Evolutionary conservation across 345 rosid species (phyloP), one percentile per base, ranked within the genome.

Genomic region (Bruguiera parviflora): DNA sequence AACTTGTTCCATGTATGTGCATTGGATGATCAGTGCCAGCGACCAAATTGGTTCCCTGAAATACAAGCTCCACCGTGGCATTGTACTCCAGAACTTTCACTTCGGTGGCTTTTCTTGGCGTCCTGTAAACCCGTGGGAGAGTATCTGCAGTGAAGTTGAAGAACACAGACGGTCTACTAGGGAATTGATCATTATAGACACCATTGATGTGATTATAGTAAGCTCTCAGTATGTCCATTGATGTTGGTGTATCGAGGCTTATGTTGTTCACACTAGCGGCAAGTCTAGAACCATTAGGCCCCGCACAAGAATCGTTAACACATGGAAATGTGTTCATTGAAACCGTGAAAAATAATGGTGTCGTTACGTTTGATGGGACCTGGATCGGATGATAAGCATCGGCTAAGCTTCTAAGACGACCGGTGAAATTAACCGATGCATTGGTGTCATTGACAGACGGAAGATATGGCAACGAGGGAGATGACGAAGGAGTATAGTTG

Each of bases 61-160:
- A 58, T 21, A 77, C 66, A 10, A 81, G 62, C 75, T 81, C 84
- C 33, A 81, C 79, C 0, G 66, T 18, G 27, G 72, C 70, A 8
- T 63, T 74, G 62, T 77, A 75, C 20, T 81, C 51, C 5, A 81
- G 25, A 70, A 74, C 69, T 70, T 61, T 68, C 62, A 69, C 84
- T 20, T 15, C 67, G 46, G 83, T 83, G 5, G 86, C 86, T 20
- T 74, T 71, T 21, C 71, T 70, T 0, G 86, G 57, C 65, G 80
- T 88, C 82, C 84, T 74, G 64, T 82, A 82, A 33, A 73, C 81
- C 3, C 67, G 0, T 8, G 37, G 21, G 33, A 2, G 25, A 3
- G 0, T 6, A 1, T 83, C 88, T 0, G 84, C 88, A 0, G 91
- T 87, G 58, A 72, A 88, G 69, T 87, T 29, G 52, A 79, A 91